Evolutionary conservation across 2,329 filamentous ascomycete genomes (phyloP), one percentile per base, ranked within the genome.

Genomic region (Byssochlamys sp.): DNA sequence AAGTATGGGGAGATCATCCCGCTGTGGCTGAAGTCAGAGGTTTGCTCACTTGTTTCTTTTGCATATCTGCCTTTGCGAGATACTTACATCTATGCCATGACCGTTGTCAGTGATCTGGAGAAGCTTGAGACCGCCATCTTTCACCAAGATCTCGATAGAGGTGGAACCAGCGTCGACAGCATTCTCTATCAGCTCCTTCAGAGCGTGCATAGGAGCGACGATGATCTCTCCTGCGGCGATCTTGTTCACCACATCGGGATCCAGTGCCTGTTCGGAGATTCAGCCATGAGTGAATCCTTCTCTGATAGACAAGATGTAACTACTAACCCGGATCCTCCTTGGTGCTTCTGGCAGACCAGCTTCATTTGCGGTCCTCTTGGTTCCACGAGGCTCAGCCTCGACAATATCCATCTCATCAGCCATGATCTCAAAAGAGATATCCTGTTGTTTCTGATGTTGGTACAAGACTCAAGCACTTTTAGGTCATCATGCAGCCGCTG

Each of bases 151-250:
- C 69, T 99, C 94, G 52, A 99, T 77, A 1, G 87, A 85, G 0
- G 94, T 97, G 2, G 94, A 89, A 4, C 94, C 92, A n/a, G 95
- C 94, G 75, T 99, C 95, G 14, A 99, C 91, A 3, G 94, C 88
- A 67, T 99, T 99, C 72, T 99, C 94, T 11, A 99, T 91, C 54
- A 99, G 78, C 71, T 99, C 94, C 74, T 99, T 99, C 58, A 99
- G 75, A 2, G 95, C 94, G 73, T 99, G 90, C 28, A 96, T 91
- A 0, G 94, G 95, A 1, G 94, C 92, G 53, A 99, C 91, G 60
- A 99, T 99, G 66, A 99, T 99, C 73, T 99, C 94, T 24, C 94
- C 94, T 0, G 94, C 94, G 0, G 94, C 94, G 64, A 99, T 99
- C 73, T 97, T 99, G 79, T 97, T 99, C 63, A 99, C 89, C 25